phyloP scores from a whole-genome alignment of 495 filamentous ascomycete species.

The Hypoxylon trugodes region DNA sequence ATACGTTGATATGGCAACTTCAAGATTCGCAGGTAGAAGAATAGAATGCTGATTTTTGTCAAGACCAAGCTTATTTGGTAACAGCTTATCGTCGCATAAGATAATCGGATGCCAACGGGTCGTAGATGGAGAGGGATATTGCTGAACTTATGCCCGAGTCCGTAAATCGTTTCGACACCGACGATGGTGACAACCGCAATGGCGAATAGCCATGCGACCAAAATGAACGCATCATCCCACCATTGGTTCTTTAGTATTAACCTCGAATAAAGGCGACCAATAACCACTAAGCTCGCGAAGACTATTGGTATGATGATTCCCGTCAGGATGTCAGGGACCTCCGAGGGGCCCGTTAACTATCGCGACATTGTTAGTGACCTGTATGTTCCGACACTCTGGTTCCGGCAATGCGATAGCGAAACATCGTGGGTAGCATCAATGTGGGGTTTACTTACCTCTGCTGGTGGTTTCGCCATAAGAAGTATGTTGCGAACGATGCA shows the following conservation, averaged over 20 bases:
- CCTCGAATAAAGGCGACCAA: conserved; percentile 36
- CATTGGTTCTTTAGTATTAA: conserved; percentile 33
- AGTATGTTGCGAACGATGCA: conserved; percentile 15
- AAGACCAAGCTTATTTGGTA: conserved; percentile 51
- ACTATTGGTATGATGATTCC: conserved; percentile 34
- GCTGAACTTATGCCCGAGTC: conserved; percentile 34
- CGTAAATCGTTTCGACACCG: conserved; percentile 32
- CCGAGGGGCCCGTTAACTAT: conserved; percentile 30
- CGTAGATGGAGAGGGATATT: conserved; percentile 34
- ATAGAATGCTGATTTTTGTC: conserved; percentile 51
- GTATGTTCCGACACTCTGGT: conserved; percentile 19
- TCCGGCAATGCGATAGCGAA: neutral
- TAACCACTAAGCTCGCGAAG: conserved; percentile 31
- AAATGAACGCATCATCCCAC: conserved; percentile 36
- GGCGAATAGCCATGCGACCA: conserved; percentile 37
- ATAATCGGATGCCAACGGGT: conserved; percentile 33
- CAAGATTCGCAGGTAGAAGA: conserved; percentile 54
- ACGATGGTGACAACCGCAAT: conserved; percentile 33
- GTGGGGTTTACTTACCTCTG: conserved; percentile 31
- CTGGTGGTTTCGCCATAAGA: conserved; percentile 18
- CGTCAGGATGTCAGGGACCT: conserved; percentile 32
- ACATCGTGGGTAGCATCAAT: conserved; percentile 4
- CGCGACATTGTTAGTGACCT: conserved; percentile 1
- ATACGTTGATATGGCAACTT: conserved; percentile 39
- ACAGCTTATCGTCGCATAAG: conserved; percentile 31